Base-by-base conservation (phyloP, 2,329 filamentous ascomycete genomes). In the Talaromyces pinophilus region DNA sequence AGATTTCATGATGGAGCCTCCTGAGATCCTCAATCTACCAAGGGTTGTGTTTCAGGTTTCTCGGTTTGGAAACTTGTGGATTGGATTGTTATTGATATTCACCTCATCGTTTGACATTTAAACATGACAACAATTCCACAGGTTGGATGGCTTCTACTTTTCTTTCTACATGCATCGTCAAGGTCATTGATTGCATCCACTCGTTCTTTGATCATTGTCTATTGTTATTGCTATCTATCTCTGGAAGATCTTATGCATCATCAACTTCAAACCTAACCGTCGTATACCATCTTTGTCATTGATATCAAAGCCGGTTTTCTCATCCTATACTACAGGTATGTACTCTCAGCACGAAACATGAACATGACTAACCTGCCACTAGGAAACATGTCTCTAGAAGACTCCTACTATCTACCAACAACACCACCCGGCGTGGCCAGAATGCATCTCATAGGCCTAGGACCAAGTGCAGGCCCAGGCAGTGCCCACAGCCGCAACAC, bases 401-500 rank as follows among this genome's bases (percentile, higher is more conserved):
- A 78, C 67, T 77, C 79, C 68, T 78, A 75, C 70, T 82, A 80
- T 70, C 77, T 77, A 70, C 81, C 81, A 61, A 76, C 75, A 33
- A 83, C 82, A 59, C 82, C 82, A 67, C 81, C 82, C 62, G 72
- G 74, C 48, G 59, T 74, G 44, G 71, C 72, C 67, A 73, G 76
- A 71, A 75, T 76, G 68, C 75, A 77, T 66, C 72, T 72, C 62
- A 69, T 71, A 61, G 71, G 71, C 33, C 10, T 40, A 13, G 57
- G 38, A 5, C 57, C 38, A 11, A n/a, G 57, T 28, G 8, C 38
- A 19, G 57, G 33, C 11, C 57, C 40, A 30, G 57, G 62, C 11
- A 74, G 72, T 42, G 69, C 70, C 70, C 88, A 91, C 76, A 83
- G 82, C 76, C 87, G 88, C 74, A 87, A 86, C 73, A 83, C 85